Percentiles rank a stretch among this genome's conserved stretches.
Conservation (phyloP, 1,284 basidiomycete species). For the Ustilago tritici region DNA sequence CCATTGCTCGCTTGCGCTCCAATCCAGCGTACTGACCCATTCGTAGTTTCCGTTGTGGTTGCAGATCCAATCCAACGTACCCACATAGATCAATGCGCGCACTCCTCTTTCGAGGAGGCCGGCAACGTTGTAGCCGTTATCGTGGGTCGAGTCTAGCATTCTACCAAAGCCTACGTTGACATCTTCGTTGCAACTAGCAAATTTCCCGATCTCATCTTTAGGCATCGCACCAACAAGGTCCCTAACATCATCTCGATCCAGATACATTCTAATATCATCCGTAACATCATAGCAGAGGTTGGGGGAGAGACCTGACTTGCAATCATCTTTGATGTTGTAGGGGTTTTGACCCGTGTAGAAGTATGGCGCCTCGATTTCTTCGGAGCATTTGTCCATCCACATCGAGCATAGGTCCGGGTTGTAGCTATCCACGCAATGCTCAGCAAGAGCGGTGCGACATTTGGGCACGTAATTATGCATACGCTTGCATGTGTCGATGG, state of each 20-base stretch:
- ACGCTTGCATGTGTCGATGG: conserved; percentile 56
- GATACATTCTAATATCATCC: conserved; percentile 56
- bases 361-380: conserved; percentile 48
- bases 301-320: conserved; percentile 47
- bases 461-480: conserved; percentile 42
- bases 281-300: conserved; percentile 60
- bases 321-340: conserved; percentile 63
- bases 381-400: conserved; percentile 38
- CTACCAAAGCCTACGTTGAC: conserved; percentile 34
- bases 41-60: conserved; percentile 57
- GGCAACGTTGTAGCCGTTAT: conserved; percentile 73
- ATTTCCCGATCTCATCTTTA: conserved; percentile 52
- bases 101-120: conserved; percentile 81
- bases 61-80: conserved; percentile 70
- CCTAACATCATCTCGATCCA: conserved; percentile 62
- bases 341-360: conserved; percentile 58
- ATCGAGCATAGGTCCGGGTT: conserved; percentile 36
- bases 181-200: conserved; percentile 52
- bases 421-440: conserved; percentile 46
- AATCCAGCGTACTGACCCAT: conserved; percentile 50
- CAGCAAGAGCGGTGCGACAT: conserved; percentile 26
- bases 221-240: conserved; percentile 54
- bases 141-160: conserved; percentile 36
- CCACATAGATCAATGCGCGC: conserved; percentile 79
- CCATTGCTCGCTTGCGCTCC: conserved; percentile 28